Percentiles rank a stretch among this genome's conserved stretches.
Conservation (phyloP, 2,329 filamentous ascomycete genomes). For the Penicillium frequentans region DNA sequence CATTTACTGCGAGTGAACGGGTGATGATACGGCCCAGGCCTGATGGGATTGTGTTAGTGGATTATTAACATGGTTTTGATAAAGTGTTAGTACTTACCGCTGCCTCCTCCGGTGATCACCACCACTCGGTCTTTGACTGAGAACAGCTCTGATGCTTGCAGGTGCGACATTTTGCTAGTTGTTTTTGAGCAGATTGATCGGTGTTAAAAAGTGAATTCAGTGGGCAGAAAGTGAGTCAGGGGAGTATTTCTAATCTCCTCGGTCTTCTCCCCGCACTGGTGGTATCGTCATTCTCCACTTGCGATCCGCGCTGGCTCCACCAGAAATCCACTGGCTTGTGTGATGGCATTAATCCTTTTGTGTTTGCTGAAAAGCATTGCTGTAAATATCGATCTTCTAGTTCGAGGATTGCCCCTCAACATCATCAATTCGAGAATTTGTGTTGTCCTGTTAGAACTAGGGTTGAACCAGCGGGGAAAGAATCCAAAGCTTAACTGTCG, state of each 20-base stretch:
- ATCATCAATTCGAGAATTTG: too few species aligned
- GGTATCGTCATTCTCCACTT: background rate
- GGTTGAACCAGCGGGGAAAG: too few species aligned
- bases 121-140: conserved; percentile 53
- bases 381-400: too few species aligned
- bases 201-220: background rate
- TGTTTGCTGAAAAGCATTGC: too few species aligned
- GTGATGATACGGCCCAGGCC: conserved; percentile 49
- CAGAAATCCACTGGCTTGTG: background rate
- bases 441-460: fast-evolving
- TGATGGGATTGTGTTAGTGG: conserved; percentile 11
- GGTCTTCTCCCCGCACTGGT: background rate
- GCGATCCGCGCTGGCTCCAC: background rate
- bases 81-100: conserved; percentile 35
- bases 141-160: conserved; percentile 45
- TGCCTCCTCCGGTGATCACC: conserved; percentile 56
- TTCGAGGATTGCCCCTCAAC: too few species aligned
- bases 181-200: too few species aligned
- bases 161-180: conserved; percentile 32
- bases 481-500: too few species aligned
- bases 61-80: too few species aligned
- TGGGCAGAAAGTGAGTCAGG: background rate
- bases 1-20: conserved; percentile 46
- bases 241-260: background rate
- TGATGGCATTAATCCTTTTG: too few species aligned